phyloP scores from a whole-genome alignment of 2,329 filamentous ascomycete genomes.

The Fusarium tupiense region DNA sequence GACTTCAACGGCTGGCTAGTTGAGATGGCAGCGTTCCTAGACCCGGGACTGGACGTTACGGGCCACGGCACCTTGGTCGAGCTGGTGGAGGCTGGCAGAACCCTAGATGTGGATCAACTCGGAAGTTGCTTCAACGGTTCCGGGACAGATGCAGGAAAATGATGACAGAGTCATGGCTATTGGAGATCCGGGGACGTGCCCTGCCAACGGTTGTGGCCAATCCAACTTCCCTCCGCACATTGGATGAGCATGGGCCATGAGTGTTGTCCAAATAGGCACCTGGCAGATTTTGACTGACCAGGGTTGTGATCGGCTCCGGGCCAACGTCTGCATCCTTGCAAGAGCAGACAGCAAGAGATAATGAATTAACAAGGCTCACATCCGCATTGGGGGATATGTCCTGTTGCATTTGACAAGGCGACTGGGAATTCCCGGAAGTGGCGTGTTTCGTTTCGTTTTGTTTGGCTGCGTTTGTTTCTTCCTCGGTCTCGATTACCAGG shows the following conservation, averaged over 20 bases:
- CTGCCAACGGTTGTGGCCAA: conserved; percentile 23
- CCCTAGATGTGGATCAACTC: conserved; percentile 50
- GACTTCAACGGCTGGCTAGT: conserved; percentile 70
- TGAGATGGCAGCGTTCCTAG: conserved; percentile 55
- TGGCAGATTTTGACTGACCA: conserved; percentile 8
- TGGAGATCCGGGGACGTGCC: conserved; percentile 20
- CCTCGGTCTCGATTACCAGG: conserved; percentile 23
- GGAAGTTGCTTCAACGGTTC: conserved; percentile 37
- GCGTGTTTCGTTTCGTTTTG: conserved; percentile 39
- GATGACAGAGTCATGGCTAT: conserved; percentile 17
- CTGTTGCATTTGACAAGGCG: conserved; percentile 14
- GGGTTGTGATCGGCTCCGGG: conserved; percentile 25
- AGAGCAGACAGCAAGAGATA: conserved; percentile 5
- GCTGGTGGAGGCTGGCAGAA: conserved; percentile 52
- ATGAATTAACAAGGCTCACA: not conserved
- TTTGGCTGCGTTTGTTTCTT: conserved; percentile 30
- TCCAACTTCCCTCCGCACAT: conserved; percentile 23
- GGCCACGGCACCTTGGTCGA: conserved; percentile 54
- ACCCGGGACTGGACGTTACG: conserved; percentile 46
- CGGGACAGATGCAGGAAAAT: conserved; percentile 22
- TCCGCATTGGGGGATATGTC: conserved; percentile 29
- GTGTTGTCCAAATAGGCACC: conserved; percentile 9
- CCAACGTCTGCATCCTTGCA: conserved; percentile 14
- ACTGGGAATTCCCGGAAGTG: conserved; percentile 27
- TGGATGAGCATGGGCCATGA: conserved; percentile 19